Evolutionary conservation across 495 filamentous ascomycete genomes (phyloP), one percentile per base, ranked within the genome.

Genomic region (Darksidea phi): DNA sequence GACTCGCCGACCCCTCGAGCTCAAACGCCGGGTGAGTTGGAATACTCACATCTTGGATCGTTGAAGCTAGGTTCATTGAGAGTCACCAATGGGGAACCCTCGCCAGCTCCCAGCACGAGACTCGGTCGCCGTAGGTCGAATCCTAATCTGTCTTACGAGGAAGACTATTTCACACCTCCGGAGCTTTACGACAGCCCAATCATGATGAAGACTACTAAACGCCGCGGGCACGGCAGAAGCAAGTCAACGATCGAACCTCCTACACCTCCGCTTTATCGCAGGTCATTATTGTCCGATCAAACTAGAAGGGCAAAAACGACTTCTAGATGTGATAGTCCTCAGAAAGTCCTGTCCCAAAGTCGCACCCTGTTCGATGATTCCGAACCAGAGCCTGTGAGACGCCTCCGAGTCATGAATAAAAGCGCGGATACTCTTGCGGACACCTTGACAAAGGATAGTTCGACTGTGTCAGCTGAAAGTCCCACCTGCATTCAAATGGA

Each of bases 31-130:
- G 57, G 64, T 11, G 72, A 75, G 11, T 63, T 69, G 54, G 66
- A 64, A n/a, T 71, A 69, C 59, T 56, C 67, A 15, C 70, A 68
- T 15, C 58, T 70, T 24, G 72, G 73, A 6, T 53, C 38, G n/a
- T 61, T 72, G 50, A 54, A 67, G 42, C 69, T 70, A 25, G 74
- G 74, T n/a, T 72, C 72, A 1, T 64, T 76, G 2, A 53, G 63
- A 15, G 65, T 76, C 12, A 75, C 72, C 17, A 76, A 76, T 50
- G 74, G 74, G 10, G 67, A 69, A 8, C 63, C 73, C 10, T 74
- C 74, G 6, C 74, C 74, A 15, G 72, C 73, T 17, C 68, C 73
- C 12, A 71, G 67, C 34, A 20, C 55, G 8, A 45, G 26, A 12
- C 36, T 15, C 15, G 24, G 52, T 18, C 64, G 42, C 17, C 42